Evolutionary conservation across 345 rosid species (phyloP), one percentile per base, ranked within the genome.

Genomic region (Triadica sebifera): DNA sequence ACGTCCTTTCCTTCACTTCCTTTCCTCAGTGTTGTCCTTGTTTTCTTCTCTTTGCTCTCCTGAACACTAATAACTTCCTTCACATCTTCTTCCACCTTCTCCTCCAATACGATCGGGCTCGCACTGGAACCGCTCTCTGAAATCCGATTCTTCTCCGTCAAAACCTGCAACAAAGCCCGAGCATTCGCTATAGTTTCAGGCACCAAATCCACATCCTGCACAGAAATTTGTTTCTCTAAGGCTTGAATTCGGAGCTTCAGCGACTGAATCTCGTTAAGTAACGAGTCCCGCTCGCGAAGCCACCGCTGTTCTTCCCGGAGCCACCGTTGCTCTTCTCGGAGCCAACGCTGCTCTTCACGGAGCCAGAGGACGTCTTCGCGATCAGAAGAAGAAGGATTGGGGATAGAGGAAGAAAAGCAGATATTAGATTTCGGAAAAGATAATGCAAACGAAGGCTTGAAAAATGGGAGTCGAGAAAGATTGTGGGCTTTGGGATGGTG

Each of bases 1-100:
- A 94, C 98, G 24, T 89, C 94, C 19, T 88, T 89, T 74, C 97
- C 98, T 87, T 94, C 93, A 55, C 93, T 89, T 75, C 98, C 98
- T 63, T 62, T 76, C 65, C 92, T 88, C 81, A 94, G 67, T 9
- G 85, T 64, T 62, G 61, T 78, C 74, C 79, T 81, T 78, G 62
- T 74, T 82, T 75, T 80, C 51, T 74, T 78, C 77, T 64, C 63
- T 53, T 39, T 63, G 49, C 52, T 76, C 80, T 79, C 81, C 72
- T 29, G 43, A 86, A 84, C 82, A 77, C 75, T 73, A 58, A 78
- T 37, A 53, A 72, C 82, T 76, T 84, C 89, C 55, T 80, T 85
- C 74, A 52, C 70, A 2, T 16, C 47, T 12, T 83, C 81, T 49
- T 75, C 83, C 22, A 51, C 69, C 51, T 65, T 65, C 82, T 85